Conservation (phyloP, 306 rosid species). For the Cajanus cajan region DNA sequence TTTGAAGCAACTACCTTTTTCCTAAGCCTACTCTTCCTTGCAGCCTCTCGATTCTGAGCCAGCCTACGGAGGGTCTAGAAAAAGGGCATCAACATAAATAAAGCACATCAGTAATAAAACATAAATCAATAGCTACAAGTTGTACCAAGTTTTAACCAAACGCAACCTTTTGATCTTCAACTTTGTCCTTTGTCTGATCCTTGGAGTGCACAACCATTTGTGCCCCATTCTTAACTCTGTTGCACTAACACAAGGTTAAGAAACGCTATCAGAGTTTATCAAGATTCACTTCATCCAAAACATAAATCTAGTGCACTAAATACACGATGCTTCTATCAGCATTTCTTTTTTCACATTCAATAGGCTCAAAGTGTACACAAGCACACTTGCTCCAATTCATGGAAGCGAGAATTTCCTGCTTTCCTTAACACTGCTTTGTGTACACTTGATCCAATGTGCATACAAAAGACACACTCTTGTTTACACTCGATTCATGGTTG, state of each 20-base stretch:
- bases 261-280: background rate
- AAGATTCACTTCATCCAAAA: conserved; percentile 7
- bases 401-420: background rate
- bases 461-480: background rate
- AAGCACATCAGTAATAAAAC: background rate
- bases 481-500: background rate
- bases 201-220: conserved; percentile 54
- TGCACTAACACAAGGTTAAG: conserved; percentile 42
- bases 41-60: conserved; percentile 85
- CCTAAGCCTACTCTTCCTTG: conserved; percentile 70
- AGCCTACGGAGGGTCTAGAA: conserved; percentile 61
- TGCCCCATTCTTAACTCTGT: conserved; percentile 45
- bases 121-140: background rate
- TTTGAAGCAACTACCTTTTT: conserved; percentile 54
- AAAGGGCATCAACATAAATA: background rate
- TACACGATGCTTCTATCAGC: background rate
- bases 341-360: background rate
- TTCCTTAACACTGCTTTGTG: background rate
- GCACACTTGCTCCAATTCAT: background rate
- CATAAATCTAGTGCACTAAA: background rate
- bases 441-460: background rate
- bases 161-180: conserved; percentile 63
- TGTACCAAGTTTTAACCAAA: background rate
- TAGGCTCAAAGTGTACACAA: background rate
- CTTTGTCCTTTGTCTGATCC: conserved; percentile 47